phyloP scores from a whole-genome alignment of 768 basidiomycete species.

The Pisolithus sp. region DNA sequence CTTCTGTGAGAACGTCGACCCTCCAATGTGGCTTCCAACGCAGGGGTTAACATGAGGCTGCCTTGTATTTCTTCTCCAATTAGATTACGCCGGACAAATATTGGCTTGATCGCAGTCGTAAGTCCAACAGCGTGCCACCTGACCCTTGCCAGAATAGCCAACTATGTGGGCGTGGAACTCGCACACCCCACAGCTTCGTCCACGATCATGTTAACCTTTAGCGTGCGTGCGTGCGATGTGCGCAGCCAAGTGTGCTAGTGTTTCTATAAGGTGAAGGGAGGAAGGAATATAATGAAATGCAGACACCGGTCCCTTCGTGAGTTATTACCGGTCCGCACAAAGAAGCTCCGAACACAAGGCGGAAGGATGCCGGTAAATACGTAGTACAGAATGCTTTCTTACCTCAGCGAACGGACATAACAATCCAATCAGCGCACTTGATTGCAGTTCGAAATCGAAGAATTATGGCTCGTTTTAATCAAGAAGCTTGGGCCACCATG shows the following conservation, averaged over 20 bases:
- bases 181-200: not conserved
- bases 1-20: not conserved
- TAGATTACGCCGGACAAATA: conserved; percentile 1
- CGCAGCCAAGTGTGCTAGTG: conserved; percentile 36
- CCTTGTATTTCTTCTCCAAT: conserved; percentile 1
- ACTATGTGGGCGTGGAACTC: not conserved
- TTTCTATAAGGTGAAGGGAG: conserved; percentile 63
- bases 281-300: conserved; percentile 34
- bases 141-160: not conserved
- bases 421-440: conserved; percentile 3
- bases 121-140: not conserved
- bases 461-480: not conserved
- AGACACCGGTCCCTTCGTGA: conserved; percentile 1
- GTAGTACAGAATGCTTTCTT: not conserved
- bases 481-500: conserved; percentile 1
- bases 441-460: conserved; percentile 1
- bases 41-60: conserved; percentile 4
- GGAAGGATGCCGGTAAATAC: not conserved
- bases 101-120: conserved; percentile 4
- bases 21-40: conserved; percentile 2
- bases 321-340: too few relatives aligned
- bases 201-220: not conserved
- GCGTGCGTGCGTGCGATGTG: too few relatives aligned
- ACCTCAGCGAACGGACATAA: conserved; percentile 4
- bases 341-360: too few relatives aligned